Evolutionary conservation across 176 grass and related monocot genomes (phyloP).

Genomic region (Otatea glauca): DNA sequence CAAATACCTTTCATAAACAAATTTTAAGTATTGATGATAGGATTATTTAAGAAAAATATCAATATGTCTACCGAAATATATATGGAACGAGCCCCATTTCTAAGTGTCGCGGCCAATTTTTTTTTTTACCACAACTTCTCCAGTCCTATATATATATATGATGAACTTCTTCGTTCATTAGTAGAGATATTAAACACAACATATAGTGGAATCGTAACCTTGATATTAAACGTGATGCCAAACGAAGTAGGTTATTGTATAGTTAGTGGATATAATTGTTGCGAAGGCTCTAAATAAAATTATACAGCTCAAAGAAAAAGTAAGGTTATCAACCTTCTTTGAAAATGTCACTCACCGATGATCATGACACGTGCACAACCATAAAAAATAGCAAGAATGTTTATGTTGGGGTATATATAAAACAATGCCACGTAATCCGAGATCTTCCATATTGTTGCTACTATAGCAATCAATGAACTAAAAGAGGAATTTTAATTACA

Average conservation of each 20-base stretch:
- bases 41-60: neutral
- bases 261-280: neutral
- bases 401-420: no score
- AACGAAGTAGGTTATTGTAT: neutral
- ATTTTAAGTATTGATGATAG: neutral
- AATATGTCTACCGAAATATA: neutral
- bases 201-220: neutral
- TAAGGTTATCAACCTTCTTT: no score
- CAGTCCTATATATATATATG: neutral
- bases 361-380: no score
- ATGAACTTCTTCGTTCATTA: no score
- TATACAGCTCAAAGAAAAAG: neutral
- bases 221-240: neutral
- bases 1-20: neutral
- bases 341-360: no score
- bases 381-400: no score
- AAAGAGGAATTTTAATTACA: no score
- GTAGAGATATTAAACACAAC: neutral
- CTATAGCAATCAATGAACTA: no score
- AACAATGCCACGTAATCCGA: no score
- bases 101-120: neutral
- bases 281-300: neutral
- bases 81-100: neutral
- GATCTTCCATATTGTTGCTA: no score
- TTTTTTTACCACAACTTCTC: neutral